Conservation (phyloP, 176 grass and related monocot species). For the Zizania latifolia region DNA sequence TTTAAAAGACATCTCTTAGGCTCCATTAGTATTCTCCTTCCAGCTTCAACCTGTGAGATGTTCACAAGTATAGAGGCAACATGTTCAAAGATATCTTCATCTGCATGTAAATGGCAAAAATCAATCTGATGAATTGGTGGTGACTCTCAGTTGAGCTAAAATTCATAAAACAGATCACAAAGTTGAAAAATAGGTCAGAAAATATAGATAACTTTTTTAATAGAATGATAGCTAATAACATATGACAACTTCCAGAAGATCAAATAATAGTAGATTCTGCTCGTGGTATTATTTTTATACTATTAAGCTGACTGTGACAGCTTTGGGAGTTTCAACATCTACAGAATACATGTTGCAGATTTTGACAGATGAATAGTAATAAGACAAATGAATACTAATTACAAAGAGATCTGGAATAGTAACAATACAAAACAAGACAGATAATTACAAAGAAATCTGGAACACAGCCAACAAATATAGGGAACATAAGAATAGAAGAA, state of each 20-base stretch:
- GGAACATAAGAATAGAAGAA: constrained; percentile 1
- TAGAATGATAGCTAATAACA: not conserved
- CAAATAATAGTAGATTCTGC: not conserved
- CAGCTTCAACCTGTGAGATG: constrained; percentile 85
- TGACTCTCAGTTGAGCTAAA: not conserved
- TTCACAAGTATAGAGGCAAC: constrained; percentile 86
- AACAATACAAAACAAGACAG: not conserved
- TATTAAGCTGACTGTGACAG: not conserved
- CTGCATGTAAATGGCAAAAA: constrained; percentile 20
- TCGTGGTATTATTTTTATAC: not conserved
- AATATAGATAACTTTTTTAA: not conserved
- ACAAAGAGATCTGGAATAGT: not conserved
- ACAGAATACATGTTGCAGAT: not conserved
- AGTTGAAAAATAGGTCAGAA: constrained; percentile 19
- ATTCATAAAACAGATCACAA: not conserved
- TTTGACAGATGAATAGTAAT: not conserved
- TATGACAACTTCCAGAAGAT: not conserved
- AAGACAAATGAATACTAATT: not conserved
- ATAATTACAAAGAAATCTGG: not conserved
- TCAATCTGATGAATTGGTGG: not conserved
- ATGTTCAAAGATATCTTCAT: constrained; percentile 79
- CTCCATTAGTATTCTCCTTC: constrained; percentile 83
- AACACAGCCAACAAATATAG: not conserved
- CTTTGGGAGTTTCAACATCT: not conserved
- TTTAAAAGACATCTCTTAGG: constrained; percentile 81